Percentiles rank a stretch among this genome's conserved stretches.
Conservation (phyloP, 2,329 filamentous ascomycete genomes). For the Hortaea sp. region DNA sequence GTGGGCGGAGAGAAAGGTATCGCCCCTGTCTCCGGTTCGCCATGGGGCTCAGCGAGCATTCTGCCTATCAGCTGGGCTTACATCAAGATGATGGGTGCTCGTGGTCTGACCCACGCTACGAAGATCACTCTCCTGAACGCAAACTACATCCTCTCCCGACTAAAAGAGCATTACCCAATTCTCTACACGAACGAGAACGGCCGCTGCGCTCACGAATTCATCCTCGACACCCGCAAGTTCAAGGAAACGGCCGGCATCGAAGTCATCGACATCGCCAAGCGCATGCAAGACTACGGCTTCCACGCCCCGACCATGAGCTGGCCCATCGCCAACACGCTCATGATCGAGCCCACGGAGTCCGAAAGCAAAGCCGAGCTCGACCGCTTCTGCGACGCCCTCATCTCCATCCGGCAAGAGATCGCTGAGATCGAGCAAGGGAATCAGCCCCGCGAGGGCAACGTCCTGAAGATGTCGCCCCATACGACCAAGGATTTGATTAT, state of each 20-base stretch:
- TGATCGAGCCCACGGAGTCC: slow-evolving; percentile 95
- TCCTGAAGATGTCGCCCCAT: slow-evolving; percentile 84
- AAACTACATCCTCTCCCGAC: slow-evolving; percentile 86
- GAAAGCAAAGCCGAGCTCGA: slow-evolving; percentile 89
- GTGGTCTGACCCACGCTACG: slow-evolving; percentile 78
- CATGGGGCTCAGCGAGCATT: slow-evolving; percentile 82
- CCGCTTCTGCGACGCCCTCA: slow-evolving; percentile 81
- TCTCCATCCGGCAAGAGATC: slow-evolving; percentile 80
- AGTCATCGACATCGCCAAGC: slow-evolving; percentile 91
- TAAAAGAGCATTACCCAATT: slow-evolving; percentile 78
- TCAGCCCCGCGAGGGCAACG: slow-evolving; percentile 64
- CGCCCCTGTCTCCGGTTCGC: slow-evolving; percentile 68
- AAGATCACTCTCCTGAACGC: slow-evolving; percentile 91
- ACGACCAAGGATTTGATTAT: slow-evolving; percentile 68
- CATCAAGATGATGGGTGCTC: slow-evolving; percentile 82
- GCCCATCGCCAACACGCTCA: slow-evolving; percentile 89
- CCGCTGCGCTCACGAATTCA: slow-evolving; percentile 94
- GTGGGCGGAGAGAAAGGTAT: slow-evolving; percentile 47
- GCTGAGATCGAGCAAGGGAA: slow-evolving; percentile 69
- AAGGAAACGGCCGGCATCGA: slow-evolving; percentile 74
- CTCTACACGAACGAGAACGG: slow-evolving; percentile 86
- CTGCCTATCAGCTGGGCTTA: slow-evolving; percentile 92
- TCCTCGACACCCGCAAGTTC: slow-evolving; percentile 79
- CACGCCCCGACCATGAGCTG: slow-evolving; percentile 96
- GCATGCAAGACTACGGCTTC: slow-evolving; percentile 94